Evolutionary conservation across 768 basidiomycete genomes (phyloP).

Genomic region (Holtermannia corniformis): DNA sequence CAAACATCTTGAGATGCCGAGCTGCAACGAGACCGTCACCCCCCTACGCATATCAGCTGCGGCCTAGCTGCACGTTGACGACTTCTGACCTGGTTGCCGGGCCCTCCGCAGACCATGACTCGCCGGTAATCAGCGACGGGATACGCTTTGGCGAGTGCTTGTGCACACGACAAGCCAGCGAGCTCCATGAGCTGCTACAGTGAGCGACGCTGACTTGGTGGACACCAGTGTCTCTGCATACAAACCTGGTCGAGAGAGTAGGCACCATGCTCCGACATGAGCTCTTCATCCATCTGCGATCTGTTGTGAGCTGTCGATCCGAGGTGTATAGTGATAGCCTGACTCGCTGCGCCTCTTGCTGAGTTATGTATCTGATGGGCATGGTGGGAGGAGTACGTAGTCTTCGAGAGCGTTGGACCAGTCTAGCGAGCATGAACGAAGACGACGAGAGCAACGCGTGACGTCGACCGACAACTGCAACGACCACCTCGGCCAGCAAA

Average conservation of each 20-base stretch:
- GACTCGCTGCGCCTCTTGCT: slow-evolving; percentile 37
- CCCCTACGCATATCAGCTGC: no score
- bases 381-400: no score
- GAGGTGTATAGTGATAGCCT: background rate
- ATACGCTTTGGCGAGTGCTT: slow-evolving; percentile 71
- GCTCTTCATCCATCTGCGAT: slow-evolving; percentile 77
- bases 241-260: slow-evolving; percentile 87
- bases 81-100: slow-evolving; percentile 71
- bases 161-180: slow-evolving; percentile 87
- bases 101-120: slow-evolving; percentile 92
- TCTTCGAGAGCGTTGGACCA: no score
- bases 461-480: no score
- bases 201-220: background rate
- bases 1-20: slow-evolving; percentile 86
- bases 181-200: slow-evolving; percentile 83
- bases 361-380: slow-evolving; percentile 35
- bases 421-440: no score
- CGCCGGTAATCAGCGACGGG: slow-evolving; percentile 56
- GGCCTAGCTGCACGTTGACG: background rate
- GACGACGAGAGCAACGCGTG: no score
- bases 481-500: no score
- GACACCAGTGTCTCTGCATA: background rate
- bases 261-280: slow-evolving; percentile 77
- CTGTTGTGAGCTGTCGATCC: slow-evolving; percentile 11
- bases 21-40: slow-evolving; percentile 97